Conservation (phyloP, 345 rosid genomes). For the Populus deltoides region DNA sequence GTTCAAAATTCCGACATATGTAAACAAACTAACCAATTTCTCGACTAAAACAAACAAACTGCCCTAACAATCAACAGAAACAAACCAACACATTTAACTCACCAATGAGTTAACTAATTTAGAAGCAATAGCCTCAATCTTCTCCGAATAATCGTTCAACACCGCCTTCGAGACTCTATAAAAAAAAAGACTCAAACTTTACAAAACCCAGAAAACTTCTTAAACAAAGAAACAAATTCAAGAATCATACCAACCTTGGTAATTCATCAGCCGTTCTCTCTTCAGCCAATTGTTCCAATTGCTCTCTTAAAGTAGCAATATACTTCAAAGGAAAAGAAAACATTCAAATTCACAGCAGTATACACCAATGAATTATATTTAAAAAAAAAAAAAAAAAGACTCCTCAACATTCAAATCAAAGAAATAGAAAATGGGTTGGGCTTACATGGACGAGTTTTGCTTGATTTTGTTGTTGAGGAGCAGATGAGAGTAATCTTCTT, state of each 20-base stretch:
- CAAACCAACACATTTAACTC: slow-evolving; percentile 16
- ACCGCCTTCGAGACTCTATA: slow-evolving; percentile 66
- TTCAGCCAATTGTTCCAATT: slow-evolving; percentile 64
- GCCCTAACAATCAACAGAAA: not conserved
- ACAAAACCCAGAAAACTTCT: not conserved
- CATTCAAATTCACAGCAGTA: not conserved
- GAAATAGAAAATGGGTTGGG: not conserved
- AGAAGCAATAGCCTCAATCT: slow-evolving; percentile 73
- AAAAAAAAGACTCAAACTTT: not conserved
- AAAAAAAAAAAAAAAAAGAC: not conserved
- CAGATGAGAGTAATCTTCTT: slow-evolving; percentile 66
- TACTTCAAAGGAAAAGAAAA: slow-evolving; percentile 40
- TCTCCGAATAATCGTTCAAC: slow-evolving; percentile 74
- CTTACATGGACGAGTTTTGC: slow-evolving; percentile 75
- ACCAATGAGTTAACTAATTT: slow-evolving; percentile 50
- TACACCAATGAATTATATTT: not conserved
- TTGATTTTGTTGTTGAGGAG: slow-evolving; percentile 72
- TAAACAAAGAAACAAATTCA: not conserved
- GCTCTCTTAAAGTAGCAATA: slow-evolving; percentile 80
- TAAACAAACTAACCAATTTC: no score
- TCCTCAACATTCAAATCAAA: not conserved
- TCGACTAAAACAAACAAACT: not conserved
- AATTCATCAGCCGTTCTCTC: slow-evolving; percentile 74
- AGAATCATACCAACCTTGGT: slow-evolving; percentile 46
- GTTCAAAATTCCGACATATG: no score